Evolutionary conservation across 345 rosid species (phyloP), one percentile per base, ranked within the genome.

Genomic region (Linum lewisii): DNA sequence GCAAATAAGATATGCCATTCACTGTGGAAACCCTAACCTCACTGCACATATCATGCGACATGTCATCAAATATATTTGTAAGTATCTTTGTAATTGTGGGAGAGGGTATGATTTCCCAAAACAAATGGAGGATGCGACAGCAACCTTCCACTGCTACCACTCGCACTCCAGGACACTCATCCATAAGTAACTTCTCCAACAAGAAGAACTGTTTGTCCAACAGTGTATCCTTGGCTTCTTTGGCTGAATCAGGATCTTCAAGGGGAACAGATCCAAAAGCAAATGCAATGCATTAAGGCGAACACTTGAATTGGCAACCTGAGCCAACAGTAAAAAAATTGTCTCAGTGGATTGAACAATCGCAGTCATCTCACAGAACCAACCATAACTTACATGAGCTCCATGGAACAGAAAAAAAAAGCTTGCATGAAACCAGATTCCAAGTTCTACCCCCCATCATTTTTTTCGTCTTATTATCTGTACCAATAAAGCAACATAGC

Each of bases 251-350:
- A 22, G 99, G 99, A 77, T 92, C 89, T 74, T 92, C 97, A 68
- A 92, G 78, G 14, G 98, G 99, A 63, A 88, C 62, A 92, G 62
- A 54, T 92, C 97, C 68, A 92, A 66, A 72, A 92, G 87, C 62
- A 92, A 75, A 82, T 86, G 86, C 76, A 92, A 67, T 5, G 99
- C 84, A 72, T 92, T 89, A 38, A 80, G 85, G 57, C 99, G 93
- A 68, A 92, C 99, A 72, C 82, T 82, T 51, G 97, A 85, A 78
- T 92, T 92, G 23, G 97, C 89, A 13, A 84, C 99, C 98, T 92
- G 93, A 61, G 62, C 78, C 70, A 72, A 59, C 54, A 49, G 47
- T 36, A 66, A 0, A 59, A 63, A 49, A 60, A 23, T 25, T 23
- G 34, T 25, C 51, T 66, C 58, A 73, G 53, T 54, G 22, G 24